Base-by-base conservation (phyloP, 1,284 basidiomycete genomes). In the Cutaneotrichosporon spelunceum region DNA sequence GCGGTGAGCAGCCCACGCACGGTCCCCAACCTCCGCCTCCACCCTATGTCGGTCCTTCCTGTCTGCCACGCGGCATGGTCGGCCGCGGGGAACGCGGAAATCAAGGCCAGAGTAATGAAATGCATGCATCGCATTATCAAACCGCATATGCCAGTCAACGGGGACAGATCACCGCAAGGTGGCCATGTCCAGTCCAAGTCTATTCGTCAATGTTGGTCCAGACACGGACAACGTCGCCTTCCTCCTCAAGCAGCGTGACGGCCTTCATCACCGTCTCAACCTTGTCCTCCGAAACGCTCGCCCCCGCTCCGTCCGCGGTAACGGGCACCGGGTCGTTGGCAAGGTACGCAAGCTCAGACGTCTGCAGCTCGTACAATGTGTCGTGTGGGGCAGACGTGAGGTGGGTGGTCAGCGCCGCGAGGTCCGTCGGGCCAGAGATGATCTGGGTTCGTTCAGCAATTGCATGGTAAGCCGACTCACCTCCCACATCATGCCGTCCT, bases 191-290 rank as follows among this genome's bases (percentile, higher is more conserved):
- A 9, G 2, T 59, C 33, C 57, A 42, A 7, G n/a, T 42, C 39
- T 42, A 42, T n/a, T 50, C 59, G 16, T 52, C 64, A n/a, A 78
- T 50, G 63, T 78, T 79, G 23, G 76, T 78, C 77, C 76, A 78
- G 4, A 78, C 74, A 57, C 70, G 72, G 24, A 73, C 68, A 4
- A 79, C 75, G 56, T 79, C 78, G 6, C 57, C 55, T 29, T 77
- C 75, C 50, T 72, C 73, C 62, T 79, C 77, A 53, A 79, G 57
- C 2, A 64, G 26, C 9, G 70, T 72, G 14, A 76, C 67, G 24
- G 70, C 60, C 54, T 59, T 68, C 48, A 63, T 57, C 13, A 75
- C 58, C 21, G 54, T 66, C 61, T 76, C 73, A 2, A 68, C 71
- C 44, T 63, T 62, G 13, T 75, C 74, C 44, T 76, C 76, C 4